phyloP scores from a whole-genome alignment of 2,329 filamentous ascomycete species.

The Botryotinia convoluta region DNA sequence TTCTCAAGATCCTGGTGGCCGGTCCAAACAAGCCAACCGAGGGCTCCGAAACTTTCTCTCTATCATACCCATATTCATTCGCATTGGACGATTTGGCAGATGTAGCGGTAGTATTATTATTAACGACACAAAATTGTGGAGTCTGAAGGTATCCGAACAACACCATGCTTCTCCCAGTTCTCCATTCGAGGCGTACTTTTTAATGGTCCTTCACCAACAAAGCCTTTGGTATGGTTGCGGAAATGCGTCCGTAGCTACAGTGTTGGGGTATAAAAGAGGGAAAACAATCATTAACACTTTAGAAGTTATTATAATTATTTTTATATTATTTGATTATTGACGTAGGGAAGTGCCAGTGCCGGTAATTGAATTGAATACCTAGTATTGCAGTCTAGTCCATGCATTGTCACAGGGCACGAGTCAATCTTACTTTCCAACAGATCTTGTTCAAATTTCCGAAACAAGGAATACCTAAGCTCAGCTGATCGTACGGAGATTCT shows the following conservation, averaged over 20 bases:
- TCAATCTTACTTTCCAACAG: neutral
- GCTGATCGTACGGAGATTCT: slow-evolving; percentile 1
- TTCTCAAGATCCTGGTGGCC: slow-evolving; percentile 32
- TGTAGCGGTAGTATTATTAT: slow-evolving; percentile 19
- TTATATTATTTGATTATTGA: neutral
- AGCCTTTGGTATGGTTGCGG: neutral
- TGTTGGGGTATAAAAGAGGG: neutral
- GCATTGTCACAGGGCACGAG: slow-evolving; percentile 2
- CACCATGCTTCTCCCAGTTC: slow-evolving; percentile 29
- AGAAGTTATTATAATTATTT: neutral
- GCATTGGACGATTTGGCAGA: neutral
- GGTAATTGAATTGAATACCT: neutral
- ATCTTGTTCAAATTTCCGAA: neutral
- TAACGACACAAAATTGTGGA: slow-evolving; percentile 27
- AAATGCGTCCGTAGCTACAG: neutral
- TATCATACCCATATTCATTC: neutral
- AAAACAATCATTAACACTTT: neutral
- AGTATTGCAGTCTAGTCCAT: neutral
- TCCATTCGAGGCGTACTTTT: slow-evolving; percentile 14
- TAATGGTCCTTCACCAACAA: neutral
- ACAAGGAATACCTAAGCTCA: slow-evolving; percentile 7
- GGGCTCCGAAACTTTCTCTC: neutral
- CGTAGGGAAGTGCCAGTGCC: neutral
- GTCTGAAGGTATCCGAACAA: slow-evolving; percentile 33
- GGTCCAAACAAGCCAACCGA: slow-evolving; percentile 32